These are phyloP conservation scores for Alopecurus myosuroides DNA, from an alignment of 176 grass and related monocot genomes.

Conservation along the genomic window DNA sequence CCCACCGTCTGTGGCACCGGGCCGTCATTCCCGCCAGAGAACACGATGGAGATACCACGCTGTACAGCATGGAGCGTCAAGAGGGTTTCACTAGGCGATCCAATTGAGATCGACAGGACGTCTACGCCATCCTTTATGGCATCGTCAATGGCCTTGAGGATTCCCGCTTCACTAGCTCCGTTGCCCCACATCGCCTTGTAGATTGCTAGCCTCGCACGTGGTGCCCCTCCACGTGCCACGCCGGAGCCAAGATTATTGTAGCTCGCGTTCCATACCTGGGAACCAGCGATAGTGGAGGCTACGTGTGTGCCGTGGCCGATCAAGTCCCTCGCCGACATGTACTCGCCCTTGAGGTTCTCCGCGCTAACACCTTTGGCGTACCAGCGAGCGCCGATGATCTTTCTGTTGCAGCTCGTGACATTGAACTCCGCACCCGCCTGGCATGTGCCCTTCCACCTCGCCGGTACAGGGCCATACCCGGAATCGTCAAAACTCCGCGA, in stretches of 20 bases:
- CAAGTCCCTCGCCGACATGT: constrained; percentile 29
- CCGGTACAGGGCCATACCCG: constrained; percentile 7
- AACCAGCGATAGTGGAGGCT: constrained; percentile 44
- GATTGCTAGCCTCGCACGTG: constrained; percentile 31
- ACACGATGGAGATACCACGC: constrained; percentile 43
- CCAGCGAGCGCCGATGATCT: constrained; percentile 43
- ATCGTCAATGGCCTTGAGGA: constrained; percentile 40
- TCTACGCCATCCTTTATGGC: constrained; percentile 67
- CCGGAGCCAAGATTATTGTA: constrained; percentile 17
- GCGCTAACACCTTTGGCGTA: neutral
- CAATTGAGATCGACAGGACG: constrained; percentile 51
- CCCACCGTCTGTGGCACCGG: neutral
- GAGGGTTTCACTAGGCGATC: too few species aligned
- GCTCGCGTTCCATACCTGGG: neutral
- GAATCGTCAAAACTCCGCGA: constrained; percentile 35
- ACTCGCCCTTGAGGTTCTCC: neutral
- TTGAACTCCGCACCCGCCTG: constrained; percentile 23
- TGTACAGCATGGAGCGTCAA: constrained; percentile 46
- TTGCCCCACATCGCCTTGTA: constrained; percentile 35
- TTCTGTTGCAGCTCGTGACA: constrained; percentile 24
- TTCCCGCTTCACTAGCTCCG: neutral
- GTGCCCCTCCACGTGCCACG: constrained; percentile 39
- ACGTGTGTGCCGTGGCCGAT: constrained; percentile 35
- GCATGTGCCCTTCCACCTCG: constrained; percentile 35
- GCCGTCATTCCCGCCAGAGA: constrained; percentile 8